Percentiles rank a stretch among this genome's conserved stretches.
Evolutionary conservation across 2,329 filamentous ascomycete species (phyloP).

Genomic region (Ceratocystiopsis brevicomis): DNA sequence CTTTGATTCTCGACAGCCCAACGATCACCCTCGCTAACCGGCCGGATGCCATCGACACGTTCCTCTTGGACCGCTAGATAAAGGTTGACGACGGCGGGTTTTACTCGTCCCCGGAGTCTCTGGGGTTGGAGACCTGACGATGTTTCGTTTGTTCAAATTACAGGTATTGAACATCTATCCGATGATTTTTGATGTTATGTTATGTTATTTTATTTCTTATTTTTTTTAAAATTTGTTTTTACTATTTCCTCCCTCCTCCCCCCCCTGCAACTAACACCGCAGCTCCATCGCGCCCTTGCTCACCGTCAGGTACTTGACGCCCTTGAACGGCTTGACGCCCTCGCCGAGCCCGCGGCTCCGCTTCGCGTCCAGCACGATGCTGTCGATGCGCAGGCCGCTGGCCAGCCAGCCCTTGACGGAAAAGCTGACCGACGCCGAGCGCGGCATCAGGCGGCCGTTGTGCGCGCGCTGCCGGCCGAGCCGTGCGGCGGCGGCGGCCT

Average conservation of each 20-base stretch:
- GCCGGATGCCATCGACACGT: constrained; percentile 9
- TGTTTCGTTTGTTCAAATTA: too few species aligned
- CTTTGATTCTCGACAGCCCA: neutral
- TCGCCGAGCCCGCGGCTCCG: constrained; percentile 75
- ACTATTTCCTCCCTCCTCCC: too few species aligned
- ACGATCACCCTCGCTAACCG: too few species aligned
- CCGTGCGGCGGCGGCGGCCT: constrained; percentile 12
- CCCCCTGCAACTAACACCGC: constrained; percentile 32
- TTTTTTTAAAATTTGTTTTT: too few species aligned
- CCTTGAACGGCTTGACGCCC: constrained; percentile 86
- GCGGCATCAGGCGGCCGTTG: constrained; percentile 64
- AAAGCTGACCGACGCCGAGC: constrained; percentile 55
- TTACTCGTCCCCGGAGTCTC: constrained; percentile 8
- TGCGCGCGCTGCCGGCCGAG: constrained; percentile 34
- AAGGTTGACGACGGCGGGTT: constrained; percentile 4
- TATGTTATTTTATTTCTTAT: neutral
- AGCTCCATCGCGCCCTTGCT: constrained; percentile 47
- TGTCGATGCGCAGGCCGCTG: constrained; percentile 48
- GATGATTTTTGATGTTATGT: too few species aligned
- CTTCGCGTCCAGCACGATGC: constrained; percentile 50
- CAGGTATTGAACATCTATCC: too few species aligned
- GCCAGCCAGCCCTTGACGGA: constrained; percentile 50
- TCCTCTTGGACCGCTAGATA: constrained; percentile 5
- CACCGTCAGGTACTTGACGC: constrained; percentile 77
- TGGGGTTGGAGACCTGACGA: constrained; percentile 6